phyloP scores from a whole-genome alignment of 352 stramenopile genomes.

The Globisporangium rhizosaccharum region DNA sequence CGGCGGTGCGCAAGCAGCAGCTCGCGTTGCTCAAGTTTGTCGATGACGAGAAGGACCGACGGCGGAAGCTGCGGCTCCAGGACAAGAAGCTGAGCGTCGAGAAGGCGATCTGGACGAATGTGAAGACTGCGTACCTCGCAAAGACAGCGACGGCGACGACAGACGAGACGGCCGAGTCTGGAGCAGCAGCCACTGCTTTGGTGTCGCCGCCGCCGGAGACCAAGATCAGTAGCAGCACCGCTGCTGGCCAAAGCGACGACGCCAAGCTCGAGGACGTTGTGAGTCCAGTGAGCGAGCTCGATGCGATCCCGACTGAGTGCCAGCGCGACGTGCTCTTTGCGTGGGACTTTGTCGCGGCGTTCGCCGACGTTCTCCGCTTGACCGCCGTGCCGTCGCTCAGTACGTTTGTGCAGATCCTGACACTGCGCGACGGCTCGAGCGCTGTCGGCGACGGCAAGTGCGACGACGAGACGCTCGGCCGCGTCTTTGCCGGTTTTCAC shows the following conservation, averaged over 20 bases:
- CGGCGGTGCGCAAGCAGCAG: conserved; percentile 38
- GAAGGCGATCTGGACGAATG: conserved; percentile 41
- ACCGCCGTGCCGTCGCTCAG: conserved; percentile 42
- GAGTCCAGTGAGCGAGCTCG: conserved; percentile 29
- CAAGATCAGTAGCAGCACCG: neutral
- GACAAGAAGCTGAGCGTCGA: conserved; percentile 50
- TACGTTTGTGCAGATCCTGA: conserved; percentile 47
- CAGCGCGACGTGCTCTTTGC: conserved; percentile 63
- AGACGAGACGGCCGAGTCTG: neutral
- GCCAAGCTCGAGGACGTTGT: conserved; percentile 12
- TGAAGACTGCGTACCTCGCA: conserved; percentile 35
- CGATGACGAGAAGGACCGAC: conserved; percentile 54
- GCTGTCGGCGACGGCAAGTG: conserved; percentile 40
- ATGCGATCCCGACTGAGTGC: conserved; percentile 30
- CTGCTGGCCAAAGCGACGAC: neutral
- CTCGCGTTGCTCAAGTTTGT: conserved; percentile 65
- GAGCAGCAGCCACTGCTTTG: neutral
- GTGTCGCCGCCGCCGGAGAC: neutral
- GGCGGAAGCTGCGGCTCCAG: conserved; percentile 48
- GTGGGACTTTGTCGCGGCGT: conserved; percentile 75
- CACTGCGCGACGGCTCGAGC: conserved; percentile 36
- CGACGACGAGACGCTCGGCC: conserved; percentile 45
- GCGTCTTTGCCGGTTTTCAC: conserved; percentile 47
- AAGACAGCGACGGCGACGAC: neutral
- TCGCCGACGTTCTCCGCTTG: conserved; percentile 57